These are phyloP conservation scores for Mycena filopes DNA, from an alignment of 768 basidiomycete species.

Conservation along the genomic window DNA sequence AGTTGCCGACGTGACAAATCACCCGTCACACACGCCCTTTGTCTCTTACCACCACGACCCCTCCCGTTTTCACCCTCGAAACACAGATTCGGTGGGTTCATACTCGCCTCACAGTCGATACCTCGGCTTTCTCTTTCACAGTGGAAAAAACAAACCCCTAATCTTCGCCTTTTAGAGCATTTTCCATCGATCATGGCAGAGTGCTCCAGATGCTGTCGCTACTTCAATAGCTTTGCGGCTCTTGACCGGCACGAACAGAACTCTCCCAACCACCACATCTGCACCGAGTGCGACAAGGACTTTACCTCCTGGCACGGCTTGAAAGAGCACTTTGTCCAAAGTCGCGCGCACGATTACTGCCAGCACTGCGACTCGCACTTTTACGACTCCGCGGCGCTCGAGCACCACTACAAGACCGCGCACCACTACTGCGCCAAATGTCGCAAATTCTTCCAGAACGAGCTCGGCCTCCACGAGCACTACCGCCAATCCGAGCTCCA, in stretches of 20 bases:
- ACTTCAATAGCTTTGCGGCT: constrained; percentile 43
- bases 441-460: constrained; percentile 52
- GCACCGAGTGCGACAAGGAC: constrained; percentile 57
- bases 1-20: too few relatives aligned
- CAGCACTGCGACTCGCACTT: constrained; percentile 60
- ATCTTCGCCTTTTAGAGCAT: too few relatives aligned
- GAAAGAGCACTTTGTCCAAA: constrained; percentile 64
- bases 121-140: too few relatives aligned
- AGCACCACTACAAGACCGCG: constrained; percentile 49
- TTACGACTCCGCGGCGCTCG: constrained; percentile 41
- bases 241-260: constrained; percentile 48
- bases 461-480: constrained; percentile 57
- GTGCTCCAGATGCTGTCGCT: constrained; percentile 53
- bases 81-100: too few relatives aligned
- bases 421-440: constrained; percentile 60
- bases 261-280: constrained; percentile 55
- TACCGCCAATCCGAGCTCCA: constrained; percentile 54
- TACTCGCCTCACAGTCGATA: too few relatives aligned
- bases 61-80: too few relatives aligned
- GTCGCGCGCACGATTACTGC: constrained; percentile 62
- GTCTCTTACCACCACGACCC: too few relatives aligned
- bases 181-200: constrained; percentile 39
- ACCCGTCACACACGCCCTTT: too few relatives aligned
- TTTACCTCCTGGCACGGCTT: constrained; percentile 52
- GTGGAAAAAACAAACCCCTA: too few relatives aligned